A percentile compares a stretch with the other conserved stretches of the same genome.
Evolutionary conservation across 805 yeast genomes (phyloP).

Genomic region (Candida sakaeoensis): DNA sequence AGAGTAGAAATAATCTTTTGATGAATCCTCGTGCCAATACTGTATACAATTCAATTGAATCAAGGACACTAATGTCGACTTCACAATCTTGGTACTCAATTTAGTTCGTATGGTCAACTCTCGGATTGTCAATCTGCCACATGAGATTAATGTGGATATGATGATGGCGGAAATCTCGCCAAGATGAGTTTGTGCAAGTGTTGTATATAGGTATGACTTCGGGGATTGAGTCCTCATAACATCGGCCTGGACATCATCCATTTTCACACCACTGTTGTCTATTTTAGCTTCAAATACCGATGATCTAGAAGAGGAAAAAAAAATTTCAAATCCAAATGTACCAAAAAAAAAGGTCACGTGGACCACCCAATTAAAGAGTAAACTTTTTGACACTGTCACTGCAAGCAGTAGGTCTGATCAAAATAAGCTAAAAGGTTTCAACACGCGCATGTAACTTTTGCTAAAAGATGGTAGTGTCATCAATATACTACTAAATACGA

Average conservation of each 20-base stretch:
- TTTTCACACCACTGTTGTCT: too few species aligned
- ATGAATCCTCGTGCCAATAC: constrained; percentile 49
- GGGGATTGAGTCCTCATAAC: constrained; percentile 55
- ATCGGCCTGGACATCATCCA: constrained; percentile 18
- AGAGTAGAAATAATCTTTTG: constrained; percentile 43
- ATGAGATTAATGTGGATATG: constrained; percentile 55
- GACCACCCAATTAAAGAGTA: too few species aligned
- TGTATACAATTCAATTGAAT: constrained; percentile 75
- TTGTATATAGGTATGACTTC: constrained; percentile 53
- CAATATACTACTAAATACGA: too few species aligned
- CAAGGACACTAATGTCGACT: constrained; percentile 67
- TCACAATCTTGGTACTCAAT: constrained; percentile 49
- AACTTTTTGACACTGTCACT: too few species aligned
- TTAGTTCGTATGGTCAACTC: constrained; percentile 49
- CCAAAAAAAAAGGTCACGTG: too few species aligned
- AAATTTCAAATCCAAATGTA: too few species aligned
- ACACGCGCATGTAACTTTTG: too few species aligned
- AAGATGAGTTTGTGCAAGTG: constrained; percentile 48
- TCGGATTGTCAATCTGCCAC: constrained; percentile 59
- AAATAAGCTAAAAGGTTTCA: too few species aligned
- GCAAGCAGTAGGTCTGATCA: too few species aligned
- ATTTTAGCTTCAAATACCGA: too few species aligned
- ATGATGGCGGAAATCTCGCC: constrained; percentile 75
- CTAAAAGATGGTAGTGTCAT: too few species aligned
- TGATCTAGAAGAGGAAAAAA: not conserved